A percentile compares a stretch with the other conserved stretches of the same genome.
phyloP scores from a whole-genome alignment of 768 basidiomycete species.

The Rhizopogon roseolus region DNA sequence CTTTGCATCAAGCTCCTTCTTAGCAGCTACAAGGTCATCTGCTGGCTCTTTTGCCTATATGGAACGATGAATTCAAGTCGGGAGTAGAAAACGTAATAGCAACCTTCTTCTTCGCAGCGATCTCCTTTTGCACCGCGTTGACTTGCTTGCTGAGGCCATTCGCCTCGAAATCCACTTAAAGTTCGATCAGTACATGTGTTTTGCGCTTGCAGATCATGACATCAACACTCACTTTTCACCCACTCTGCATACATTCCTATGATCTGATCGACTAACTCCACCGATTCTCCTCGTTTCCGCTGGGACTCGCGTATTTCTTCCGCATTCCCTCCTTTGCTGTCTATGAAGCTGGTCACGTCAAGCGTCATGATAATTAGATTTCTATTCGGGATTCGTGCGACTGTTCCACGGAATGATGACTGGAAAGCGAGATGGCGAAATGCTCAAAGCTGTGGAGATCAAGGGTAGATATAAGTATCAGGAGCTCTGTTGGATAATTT shows the following conservation, averaged over 20 bases:
- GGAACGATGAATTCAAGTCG: background rate
- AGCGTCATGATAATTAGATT: conserved; percentile 60
- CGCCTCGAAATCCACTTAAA: conserved; percentile 80
- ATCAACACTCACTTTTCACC: conserved; percentile 76
- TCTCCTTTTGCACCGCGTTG: conserved; percentile 92
- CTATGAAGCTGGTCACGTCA: conserved; percentile 76
- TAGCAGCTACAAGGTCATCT: conserved; percentile 78
- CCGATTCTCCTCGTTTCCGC: conserved; percentile 81
- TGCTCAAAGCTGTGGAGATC: background rate
- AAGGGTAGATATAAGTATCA: background rate
- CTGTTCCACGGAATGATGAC: background rate
- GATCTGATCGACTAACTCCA: conserved; percentile 92
- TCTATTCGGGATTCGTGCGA: background rate
- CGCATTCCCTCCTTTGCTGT: conserved; percentile 88
- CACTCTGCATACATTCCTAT: conserved; percentile 89
- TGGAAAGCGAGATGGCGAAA: background rate
- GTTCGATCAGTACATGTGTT: background rate
- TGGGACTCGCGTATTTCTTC: conserved; percentile 90
- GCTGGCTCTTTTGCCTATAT: conserved; percentile 86
- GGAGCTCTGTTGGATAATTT: background rate
- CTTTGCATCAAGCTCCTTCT: conserved; percentile 80
- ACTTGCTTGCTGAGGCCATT: conserved; percentile 76
- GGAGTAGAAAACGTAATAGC: background rate
- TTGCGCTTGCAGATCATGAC: conserved; percentile 3
- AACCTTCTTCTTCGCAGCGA: conserved; percentile 91